These are phyloP conservation scores for Arthrobotrys sinensis DNA, from an alignment of 2,329 filamentous ascomycete species.

Conservation along the genomic window DNA sequence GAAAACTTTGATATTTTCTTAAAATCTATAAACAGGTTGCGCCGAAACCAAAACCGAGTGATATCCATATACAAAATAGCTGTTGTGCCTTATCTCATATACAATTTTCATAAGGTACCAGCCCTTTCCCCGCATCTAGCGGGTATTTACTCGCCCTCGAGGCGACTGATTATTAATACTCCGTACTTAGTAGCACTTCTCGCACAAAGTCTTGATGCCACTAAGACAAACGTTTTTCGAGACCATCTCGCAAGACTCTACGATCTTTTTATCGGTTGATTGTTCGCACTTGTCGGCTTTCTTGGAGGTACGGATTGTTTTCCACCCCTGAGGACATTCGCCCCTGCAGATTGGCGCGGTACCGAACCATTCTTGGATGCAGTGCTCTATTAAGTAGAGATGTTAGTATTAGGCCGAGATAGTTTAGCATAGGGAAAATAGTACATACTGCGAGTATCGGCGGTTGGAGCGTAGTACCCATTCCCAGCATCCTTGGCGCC, in stretches of 20 bases:
- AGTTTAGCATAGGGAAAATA: background rate
- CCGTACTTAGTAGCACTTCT: constrained; percentile 42
- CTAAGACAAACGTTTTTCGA: constrained; percentile 31
- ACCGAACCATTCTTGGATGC: constrained; percentile 59
- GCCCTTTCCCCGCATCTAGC: background rate
- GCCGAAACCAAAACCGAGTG: background rate
- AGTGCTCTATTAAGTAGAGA: constrained; percentile 32
- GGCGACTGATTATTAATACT: background rate
- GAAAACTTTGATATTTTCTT: background rate
- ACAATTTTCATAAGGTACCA: background rate
- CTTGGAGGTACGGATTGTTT: constrained; percentile 23
- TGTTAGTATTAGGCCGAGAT: constrained; percentile 30
- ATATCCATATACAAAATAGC: background rate
- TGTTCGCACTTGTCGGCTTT: constrained; percentile 35
- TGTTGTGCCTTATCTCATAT: background rate
- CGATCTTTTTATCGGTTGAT: constrained; percentile 25
- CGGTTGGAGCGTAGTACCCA: background rate
- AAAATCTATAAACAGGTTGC: background rate
- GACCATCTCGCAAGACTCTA: constrained; percentile 32
- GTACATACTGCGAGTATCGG: constrained; percentile 34
- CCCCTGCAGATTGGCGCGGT: constrained; percentile 56
- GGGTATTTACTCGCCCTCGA: background rate
- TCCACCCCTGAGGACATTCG: constrained; percentile 51
- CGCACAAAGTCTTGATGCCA: constrained; percentile 54
- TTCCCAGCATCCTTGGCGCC: background rate